phyloP scores from a whole-genome alignment of 345 rosid species.

The Clarkia xantiana region DNA sequence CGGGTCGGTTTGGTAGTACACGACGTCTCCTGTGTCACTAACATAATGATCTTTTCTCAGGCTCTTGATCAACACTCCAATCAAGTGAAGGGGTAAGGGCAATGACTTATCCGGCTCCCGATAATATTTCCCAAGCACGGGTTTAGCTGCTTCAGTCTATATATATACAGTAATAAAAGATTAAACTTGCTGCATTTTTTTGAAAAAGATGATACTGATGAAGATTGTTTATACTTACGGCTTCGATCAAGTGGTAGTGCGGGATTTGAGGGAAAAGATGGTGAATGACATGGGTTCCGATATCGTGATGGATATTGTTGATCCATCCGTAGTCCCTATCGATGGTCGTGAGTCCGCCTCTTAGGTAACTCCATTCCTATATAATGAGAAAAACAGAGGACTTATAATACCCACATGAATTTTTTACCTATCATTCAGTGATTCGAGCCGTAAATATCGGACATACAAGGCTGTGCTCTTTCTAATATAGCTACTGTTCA shows the following conservation, averaged over 20 bases:
- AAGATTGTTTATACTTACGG: conserved; percentile 33
- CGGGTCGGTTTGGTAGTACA: conserved; percentile 52
- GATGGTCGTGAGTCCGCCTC: conserved; percentile 88
- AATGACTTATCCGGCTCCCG: conserved; percentile 63
- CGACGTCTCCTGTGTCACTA: conserved; percentile 58
- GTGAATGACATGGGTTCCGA: conserved; percentile 91
- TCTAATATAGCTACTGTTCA: too few relatives aligned
- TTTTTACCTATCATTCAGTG: too few relatives aligned
- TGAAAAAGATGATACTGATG: neutral
- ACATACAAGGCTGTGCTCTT: too few relatives aligned
- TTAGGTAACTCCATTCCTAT: conserved; percentile 84
- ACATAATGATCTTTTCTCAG: conserved; percentile 61
- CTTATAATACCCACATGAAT: neutral
- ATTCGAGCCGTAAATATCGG: neutral
- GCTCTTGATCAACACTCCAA: conserved; percentile 38
- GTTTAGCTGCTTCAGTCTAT: conserved; percentile 78
- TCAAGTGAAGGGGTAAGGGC: conserved; percentile 50
- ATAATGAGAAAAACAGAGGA: neutral
- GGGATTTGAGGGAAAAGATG: conserved; percentile 98
- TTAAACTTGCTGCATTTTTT: neutral
- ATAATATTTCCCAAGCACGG: conserved; percentile 69
- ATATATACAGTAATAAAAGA: neutral
- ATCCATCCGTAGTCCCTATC: conserved; percentile 83
- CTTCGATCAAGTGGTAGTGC: conserved; percentile 83
- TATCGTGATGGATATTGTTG: conserved; percentile 88